Evolutionary conservation across 1,139 yeast species (phyloP).

Genomic region (Kodamaea fungicola): DNA sequence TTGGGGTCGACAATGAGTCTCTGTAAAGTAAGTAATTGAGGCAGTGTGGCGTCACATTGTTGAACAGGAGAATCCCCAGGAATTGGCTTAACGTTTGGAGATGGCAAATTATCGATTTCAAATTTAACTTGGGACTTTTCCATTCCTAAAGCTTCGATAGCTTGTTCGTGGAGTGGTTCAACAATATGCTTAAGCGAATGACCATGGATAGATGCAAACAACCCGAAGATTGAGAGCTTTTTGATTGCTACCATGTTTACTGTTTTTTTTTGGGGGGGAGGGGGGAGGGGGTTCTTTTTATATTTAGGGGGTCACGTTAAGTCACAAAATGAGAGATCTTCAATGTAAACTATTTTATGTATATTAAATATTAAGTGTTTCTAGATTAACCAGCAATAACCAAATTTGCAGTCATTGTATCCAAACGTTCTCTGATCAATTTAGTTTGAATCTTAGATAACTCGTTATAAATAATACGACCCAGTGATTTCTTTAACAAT

Average conservation of each 20-base stretch:
- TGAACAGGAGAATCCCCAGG: constrained; percentile 89
- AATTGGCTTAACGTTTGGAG: constrained; percentile 56
- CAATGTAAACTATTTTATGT: too few relatives aligned
- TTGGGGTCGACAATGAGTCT: constrained; percentile 68
- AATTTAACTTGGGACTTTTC: constrained; percentile 9
- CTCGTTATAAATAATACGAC: constrained; percentile 63
- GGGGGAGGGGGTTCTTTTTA: not conserved
- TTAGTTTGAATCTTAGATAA: constrained; percentile 61
- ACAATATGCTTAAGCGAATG: constrained; percentile 22
- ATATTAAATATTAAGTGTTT: not conserved
- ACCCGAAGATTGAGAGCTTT: constrained; percentile 16
- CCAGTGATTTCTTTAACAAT: constrained; percentile 40
- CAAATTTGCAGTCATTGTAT: constrained; percentile 65
- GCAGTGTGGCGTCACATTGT: constrained; percentile 63
- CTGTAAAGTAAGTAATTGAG: constrained; percentile 63
- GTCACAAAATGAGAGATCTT: not conserved
- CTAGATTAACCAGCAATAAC: constrained; percentile 44
- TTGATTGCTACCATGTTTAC: constrained; percentile 27
- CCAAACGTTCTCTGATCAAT: constrained; percentile 70
- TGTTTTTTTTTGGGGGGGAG: not conserved
- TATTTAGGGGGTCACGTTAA: not conserved
- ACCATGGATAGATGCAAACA: constrained; percentile 19
- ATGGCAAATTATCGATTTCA: constrained; percentile 13
- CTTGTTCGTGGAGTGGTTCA: constrained; percentile 17
- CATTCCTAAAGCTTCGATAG: constrained; percentile 16